These are phyloP conservation scores for Emmonsia crescens DNA, from an alignment of 2,329 filamentous ascomycete species.

Conservation along the genomic window DNA sequence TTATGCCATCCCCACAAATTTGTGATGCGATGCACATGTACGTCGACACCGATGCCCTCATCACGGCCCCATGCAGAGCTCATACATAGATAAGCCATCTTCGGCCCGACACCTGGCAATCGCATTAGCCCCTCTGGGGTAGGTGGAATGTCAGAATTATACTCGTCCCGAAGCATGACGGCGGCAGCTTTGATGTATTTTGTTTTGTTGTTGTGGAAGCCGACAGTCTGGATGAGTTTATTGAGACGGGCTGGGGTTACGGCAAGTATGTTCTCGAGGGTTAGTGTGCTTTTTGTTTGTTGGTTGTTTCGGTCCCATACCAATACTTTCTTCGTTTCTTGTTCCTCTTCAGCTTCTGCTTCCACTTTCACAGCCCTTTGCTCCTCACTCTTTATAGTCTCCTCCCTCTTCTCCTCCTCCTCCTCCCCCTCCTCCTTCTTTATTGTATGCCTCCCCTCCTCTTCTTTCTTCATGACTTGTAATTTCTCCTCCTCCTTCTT, in stretches of 20 bases:
- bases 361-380: conserved; percentile 14
- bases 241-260: conserved; percentile 58
- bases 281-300: conserved; percentile 44
- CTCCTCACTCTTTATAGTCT: conserved; percentile 3
- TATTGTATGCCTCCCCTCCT: background rate
- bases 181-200: conserved; percentile 69
- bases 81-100: conserved; percentile 88
- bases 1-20: conserved; percentile 90
- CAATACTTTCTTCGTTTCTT: conserved; percentile 11
- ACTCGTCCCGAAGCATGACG: conserved; percentile 58
- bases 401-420: background rate
- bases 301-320: conserved; percentile 13
- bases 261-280: conserved; percentile 64
- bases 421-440: background rate
- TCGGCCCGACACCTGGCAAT: conserved; percentile 80
- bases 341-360: conserved; percentile 12
- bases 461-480: background rate
- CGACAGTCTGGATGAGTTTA: conserved; percentile 68
- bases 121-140: conserved; percentile 64
- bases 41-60: conserved; percentile 81
- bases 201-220: conserved; percentile 93
- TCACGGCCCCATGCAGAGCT: conserved; percentile 60
- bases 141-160: conserved; percentile 65
- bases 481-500: no score
- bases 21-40: conserved; percentile 89